Conservation (phyloP, 495 filamentous ascomycete species). For the Neurospora terricola region DNA sequence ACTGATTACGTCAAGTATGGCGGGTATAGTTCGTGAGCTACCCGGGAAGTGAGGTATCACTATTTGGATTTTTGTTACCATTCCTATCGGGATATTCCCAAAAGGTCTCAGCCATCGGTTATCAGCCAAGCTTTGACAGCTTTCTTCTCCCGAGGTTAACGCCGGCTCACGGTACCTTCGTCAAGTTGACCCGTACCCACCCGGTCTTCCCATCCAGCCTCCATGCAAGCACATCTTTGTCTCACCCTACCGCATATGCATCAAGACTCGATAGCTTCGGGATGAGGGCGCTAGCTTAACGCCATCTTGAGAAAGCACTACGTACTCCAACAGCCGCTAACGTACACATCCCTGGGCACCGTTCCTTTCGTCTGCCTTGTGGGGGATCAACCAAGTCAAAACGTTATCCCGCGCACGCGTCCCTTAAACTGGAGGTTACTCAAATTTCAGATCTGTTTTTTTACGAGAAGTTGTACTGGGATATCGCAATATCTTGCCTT, state of each 20-base stretch:
- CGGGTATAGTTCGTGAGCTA: background rate
- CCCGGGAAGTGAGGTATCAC: background rate
- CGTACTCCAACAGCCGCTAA: slow-evolving; percentile 3
- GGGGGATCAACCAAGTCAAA: background rate
- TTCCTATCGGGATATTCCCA: background rate
- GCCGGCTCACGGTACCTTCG: background rate
- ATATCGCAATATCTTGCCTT: too few species aligned
- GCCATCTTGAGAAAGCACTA: background rate
- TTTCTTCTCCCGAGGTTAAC: background rate
- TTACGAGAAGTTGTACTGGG: background rate
- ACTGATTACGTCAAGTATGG: background rate
- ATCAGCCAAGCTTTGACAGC: background rate
- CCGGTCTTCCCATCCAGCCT: background rate
- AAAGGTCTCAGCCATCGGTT: background rate
- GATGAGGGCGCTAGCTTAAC: background rate
- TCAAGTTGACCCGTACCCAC: background rate
- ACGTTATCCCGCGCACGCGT: background rate
- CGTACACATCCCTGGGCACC: background rate
- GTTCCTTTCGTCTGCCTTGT: background rate
- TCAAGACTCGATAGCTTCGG: slow-evolving; percentile 3
- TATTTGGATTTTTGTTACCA: background rate
- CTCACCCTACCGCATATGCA: slow-evolving; percentile 10
- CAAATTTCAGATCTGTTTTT: background rate
- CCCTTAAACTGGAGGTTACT: background rate
- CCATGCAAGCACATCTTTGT: slow-evolving; percentile 11